These are phyloP conservation scores for Candida glucosophila DNA, from an alignment of 1,139 yeast species.

Conservation along the genomic window DNA sequence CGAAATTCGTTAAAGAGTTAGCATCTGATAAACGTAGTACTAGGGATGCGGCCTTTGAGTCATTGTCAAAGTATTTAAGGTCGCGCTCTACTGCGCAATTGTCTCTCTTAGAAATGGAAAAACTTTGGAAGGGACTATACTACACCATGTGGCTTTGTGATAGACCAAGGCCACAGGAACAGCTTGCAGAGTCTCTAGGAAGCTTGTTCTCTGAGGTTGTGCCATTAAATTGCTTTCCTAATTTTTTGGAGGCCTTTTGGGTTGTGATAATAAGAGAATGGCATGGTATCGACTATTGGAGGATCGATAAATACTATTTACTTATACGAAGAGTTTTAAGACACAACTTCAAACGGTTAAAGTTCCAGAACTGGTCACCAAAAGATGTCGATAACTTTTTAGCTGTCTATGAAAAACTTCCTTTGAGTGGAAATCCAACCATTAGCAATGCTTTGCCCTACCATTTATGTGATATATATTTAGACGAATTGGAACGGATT, in stretches of 20 bases:
- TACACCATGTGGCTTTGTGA: constrained; percentile 96
- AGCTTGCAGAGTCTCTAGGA: constrained; percentile 69
- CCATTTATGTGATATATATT: constrained; percentile 75
- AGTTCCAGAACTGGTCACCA: constrained; percentile 48
- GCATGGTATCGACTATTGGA: constrained; percentile 77
- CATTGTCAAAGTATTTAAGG: constrained; percentile 52
- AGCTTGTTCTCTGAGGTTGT: constrained; percentile 43
- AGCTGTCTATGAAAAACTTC: constrained; percentile 28
- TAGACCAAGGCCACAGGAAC: constrained; percentile 84
- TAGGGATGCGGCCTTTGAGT: constrained; percentile 68
- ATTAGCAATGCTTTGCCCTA: constrained; percentile 73
- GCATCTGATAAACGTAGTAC: constrained; percentile 76
- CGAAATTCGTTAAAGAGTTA: constrained; percentile 62
- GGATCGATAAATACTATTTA: constrained; percentile 78
- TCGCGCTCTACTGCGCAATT: constrained; percentile 22
- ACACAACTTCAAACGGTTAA: constrained; percentile 53
- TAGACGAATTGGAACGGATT: constrained; percentile 75
- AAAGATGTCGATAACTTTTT: constrained; percentile 39
- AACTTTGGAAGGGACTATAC: constrained; percentile 90
- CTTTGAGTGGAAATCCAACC: constrained; percentile 51
- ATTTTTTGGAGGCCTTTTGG: constrained; percentile 78
- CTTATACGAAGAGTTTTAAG: constrained; percentile 70
- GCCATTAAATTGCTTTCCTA: constrained; percentile 29
- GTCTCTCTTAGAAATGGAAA: constrained; percentile 50
- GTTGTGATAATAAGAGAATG: constrained; percentile 71